Conservation (phyloP, 176 grass and related monocot species). For the Carex pumila region DNA sequence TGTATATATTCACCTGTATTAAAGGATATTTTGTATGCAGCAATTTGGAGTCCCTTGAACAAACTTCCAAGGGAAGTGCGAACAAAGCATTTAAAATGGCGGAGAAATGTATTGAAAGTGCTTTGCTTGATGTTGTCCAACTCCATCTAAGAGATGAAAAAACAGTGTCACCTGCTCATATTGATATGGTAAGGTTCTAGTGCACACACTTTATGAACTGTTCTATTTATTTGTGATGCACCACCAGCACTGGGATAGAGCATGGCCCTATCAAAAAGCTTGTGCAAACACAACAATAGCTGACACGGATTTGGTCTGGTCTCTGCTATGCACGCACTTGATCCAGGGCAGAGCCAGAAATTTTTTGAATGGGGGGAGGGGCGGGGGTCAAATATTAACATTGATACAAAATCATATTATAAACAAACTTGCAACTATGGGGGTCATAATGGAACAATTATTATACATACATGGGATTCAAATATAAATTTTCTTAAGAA, state of each 20-base stretch:
- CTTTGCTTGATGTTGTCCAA: slow-evolving; percentile 70
- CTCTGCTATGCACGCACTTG: not conserved
- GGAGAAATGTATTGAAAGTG: slow-evolving; percentile 60
- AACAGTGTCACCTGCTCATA: slow-evolving; percentile 33
- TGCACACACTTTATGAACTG: not conserved
- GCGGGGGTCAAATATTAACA: no score
- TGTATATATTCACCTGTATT: not conserved
- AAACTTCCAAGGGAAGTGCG: slow-evolving; percentile 12
- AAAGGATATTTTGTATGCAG: not conserved
- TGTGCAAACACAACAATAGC: not conserved
- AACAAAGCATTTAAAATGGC: slow-evolving; percentile 46
- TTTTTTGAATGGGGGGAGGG: no score
- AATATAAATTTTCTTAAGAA: no score
- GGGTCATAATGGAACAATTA: no score
- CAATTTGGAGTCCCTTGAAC: slow-evolving; percentile 24
- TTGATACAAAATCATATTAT: no score
- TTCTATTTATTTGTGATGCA: not conserved
- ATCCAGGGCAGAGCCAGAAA: no score
- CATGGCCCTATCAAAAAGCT: not conserved
- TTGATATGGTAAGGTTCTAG: slow-evolving; percentile 67
- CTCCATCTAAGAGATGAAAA: slow-evolving; percentile 73
- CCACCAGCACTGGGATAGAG: not conserved
- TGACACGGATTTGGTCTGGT: not conserved
- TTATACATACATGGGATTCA: no score
- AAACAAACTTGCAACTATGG: no score